phyloP scores from a whole-genome alignment of 345 rosid species.

The Populus tremula region DNA sequence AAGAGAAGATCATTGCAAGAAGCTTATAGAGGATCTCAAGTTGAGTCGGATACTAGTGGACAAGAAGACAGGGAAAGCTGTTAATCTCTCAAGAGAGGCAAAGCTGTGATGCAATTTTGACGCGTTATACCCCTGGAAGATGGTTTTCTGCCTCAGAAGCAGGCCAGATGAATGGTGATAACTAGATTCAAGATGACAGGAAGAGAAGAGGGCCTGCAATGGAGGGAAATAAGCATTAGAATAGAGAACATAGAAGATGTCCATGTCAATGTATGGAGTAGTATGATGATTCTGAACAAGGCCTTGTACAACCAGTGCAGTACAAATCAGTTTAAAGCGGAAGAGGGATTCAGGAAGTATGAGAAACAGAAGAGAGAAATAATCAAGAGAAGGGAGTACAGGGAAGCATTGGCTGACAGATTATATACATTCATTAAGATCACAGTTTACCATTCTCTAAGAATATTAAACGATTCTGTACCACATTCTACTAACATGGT shows the following conservation, averaged over 20 bases:
- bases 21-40: conserved; percentile 19
- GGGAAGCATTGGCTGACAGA: conserved; percentile 22
- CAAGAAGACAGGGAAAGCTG: conserved; percentile 35
- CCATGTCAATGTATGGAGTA: conserved; percentile 11
- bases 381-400: conserved; percentile 5
- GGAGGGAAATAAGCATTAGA: conserved; percentile 26
- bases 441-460: neutral
- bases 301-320: conserved; percentile 26
- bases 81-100: conserved; percentile 32
- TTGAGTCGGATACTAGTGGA: conserved; percentile 41
- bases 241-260: conserved; percentile 30
- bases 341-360: conserved; percentile 12
- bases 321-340: conserved; percentile 11
- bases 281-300: conserved; percentile 28
- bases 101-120: conserved; percentile 24
- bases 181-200: conserved; percentile 21
- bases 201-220: neutral
- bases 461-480: neutral
- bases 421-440: conserved; percentile 21
- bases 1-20: neutral
- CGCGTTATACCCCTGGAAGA: conserved; percentile 30
- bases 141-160: conserved; percentile 13
- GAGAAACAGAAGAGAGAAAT: conserved; percentile 24
- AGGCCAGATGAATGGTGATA: conserved; percentile 23
- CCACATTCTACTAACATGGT: neutral